Percentiles rank a stretch among this genome's conserved stretches.
phyloP scores from a whole-genome alignment of 805 yeast species.

The Maudiozyma barnettii region DNA sequence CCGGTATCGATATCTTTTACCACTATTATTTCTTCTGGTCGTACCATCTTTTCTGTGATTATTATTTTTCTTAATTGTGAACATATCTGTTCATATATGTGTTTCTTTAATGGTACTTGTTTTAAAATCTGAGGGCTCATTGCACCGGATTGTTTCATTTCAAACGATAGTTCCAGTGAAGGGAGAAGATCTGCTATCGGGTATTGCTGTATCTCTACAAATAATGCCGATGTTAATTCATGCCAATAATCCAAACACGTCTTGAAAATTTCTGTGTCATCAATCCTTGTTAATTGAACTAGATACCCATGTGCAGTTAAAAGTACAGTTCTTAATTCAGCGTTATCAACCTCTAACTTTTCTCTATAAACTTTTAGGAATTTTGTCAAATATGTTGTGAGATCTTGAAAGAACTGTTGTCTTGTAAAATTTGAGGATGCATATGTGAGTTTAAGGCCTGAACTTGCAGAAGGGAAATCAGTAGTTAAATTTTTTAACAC shows the following conservation, averaged over 20 bases:
- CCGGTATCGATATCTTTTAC: slow-evolving; percentile 92
- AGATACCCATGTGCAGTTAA: slow-evolving; percentile 67
- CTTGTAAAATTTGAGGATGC: slow-evolving; percentile 63
- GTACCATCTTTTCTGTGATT: slow-evolving; percentile 82
- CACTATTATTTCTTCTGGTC: slow-evolving; percentile 93
- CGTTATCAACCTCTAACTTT: slow-evolving; percentile 44
- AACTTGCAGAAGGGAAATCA: slow-evolving; percentile 56
- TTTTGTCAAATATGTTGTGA: slow-evolving; percentile 84
- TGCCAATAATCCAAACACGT: slow-evolving; percentile 93
- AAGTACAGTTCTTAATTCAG: slow-evolving; percentile 43
- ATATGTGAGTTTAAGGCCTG: slow-evolving; percentile 59
- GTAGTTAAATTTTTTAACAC: slow-evolving; percentile 55
- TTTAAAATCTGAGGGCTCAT: slow-evolving; percentile 69
- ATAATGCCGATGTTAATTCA: slow-evolving; percentile 65
- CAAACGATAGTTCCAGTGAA: slow-evolving; percentile 37
- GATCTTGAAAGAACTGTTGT: slow-evolving; percentile 87
- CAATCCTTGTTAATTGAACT: slow-evolving; percentile 73
- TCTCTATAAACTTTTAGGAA: slow-evolving; percentile 64
- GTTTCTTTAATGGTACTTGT: slow-evolving; percentile 73
- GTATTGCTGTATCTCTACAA: slow-evolving; percentile 71
- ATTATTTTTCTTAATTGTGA: slow-evolving; percentile 75
- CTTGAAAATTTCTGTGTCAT: slow-evolving; percentile 90
- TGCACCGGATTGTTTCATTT: slow-evolving; percentile 58
- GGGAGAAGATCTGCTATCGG: slow-evolving; percentile 35
- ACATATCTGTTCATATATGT: slow-evolving; percentile 64